A percentile compares a stretch with the other conserved stretches of the same genome.
phyloP scores from a whole-genome alignment of 1,284 basidiomycete genomes.

The Pseudozyma pruni region DNA sequence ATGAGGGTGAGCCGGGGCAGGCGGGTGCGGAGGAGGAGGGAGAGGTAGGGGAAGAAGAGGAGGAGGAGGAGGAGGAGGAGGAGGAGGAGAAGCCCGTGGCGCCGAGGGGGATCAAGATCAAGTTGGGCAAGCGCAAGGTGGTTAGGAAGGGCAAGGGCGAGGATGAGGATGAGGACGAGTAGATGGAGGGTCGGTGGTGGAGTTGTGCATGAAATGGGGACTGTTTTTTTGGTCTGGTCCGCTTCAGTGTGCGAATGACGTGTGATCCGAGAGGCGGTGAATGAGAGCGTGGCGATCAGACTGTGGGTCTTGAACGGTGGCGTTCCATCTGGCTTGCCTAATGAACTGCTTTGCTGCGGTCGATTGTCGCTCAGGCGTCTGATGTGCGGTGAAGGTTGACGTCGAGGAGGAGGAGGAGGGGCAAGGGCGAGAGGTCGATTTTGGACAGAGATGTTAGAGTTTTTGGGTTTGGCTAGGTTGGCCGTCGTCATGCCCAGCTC shows the following conservation, averaged over 20 bases:
- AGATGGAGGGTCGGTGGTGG: not conserved
- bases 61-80: conserved; percentile 32
- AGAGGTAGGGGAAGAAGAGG: conserved; percentile 35
- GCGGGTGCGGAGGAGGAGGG: conserved; percentile 17
- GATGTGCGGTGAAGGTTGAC: too few species aligned
- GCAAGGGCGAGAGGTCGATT: too few species aligned
- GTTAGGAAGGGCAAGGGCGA: conserved; percentile 19
- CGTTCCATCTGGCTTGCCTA: too few species aligned
- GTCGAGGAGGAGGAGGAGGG: too few species aligned
- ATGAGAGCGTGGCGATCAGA: too few species aligned
- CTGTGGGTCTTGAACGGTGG: too few species aligned
- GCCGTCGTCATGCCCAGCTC: too few species aligned
- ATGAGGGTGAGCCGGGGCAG: conserved; percentile 37
- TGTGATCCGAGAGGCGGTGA: too few species aligned
- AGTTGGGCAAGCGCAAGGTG: conserved; percentile 36
- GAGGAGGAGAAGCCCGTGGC: conserved; percentile 30
- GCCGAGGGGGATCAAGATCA: conserved; percentile 47
- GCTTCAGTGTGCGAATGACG: not conserved
- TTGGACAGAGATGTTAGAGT: too few species aligned
- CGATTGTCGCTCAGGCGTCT: too few species aligned
- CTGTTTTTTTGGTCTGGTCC: not conserved
- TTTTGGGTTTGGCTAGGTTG: too few species aligned
- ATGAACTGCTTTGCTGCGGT: too few species aligned
- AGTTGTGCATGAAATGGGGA: not conserved
- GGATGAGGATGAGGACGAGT: conserved; percentile 36